Base-by-base conservation (phyloP, 2,329 filamentous ascomycete genomes). In the Xylaria hypoxylon region DNA sequence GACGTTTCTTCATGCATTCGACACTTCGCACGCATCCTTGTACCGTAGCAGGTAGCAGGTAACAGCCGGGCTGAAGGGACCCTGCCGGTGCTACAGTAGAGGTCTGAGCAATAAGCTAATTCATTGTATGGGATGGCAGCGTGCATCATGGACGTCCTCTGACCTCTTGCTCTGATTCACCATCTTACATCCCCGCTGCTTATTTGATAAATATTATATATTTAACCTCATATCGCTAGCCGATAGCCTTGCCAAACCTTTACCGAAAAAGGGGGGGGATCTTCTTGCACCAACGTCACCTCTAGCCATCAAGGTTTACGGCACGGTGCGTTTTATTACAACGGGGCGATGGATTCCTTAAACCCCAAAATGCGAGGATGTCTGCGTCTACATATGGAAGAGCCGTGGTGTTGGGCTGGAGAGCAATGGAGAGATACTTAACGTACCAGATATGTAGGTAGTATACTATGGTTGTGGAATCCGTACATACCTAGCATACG, bases 1-100 rank as follows among this genome's bases (percentile, higher is more conserved):
- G 68, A 72, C 69, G 70, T 71, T 68, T 73, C 62, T 70, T 67
- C 68, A 52, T 67, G 61, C 64, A 69, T 47, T 59, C 59, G 26
- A 59, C 56, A 47, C 53, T 38, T 45, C 3, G 55, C 48, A 22
- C 58, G 45, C 52, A 60, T 65, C 57, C 64, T 65, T 42, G 55
- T 42, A 53, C 24, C 24, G 53, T 45, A n/a, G 11, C 56, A 70
- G 70, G 22, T 44, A 50, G 42, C 47, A 69, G 67, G 65, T 67
- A 68, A 33, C 45, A 64, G 55, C 67, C 59, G 69, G 64, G 68
- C 68, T 69, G 63, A 70, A 62, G 70, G 59, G 63, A 53, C 69
- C 69, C 65, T 68, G 65, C 68, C 55, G 59, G 33, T 64, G 57
- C 62, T 56, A 64, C 62, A 55, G 45, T 63, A 26, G 53, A 38